Evolutionary conservation across 495 filamentous ascomycete genomes (phyloP).

Genomic region (Penicillium egyptiacum): DNA sequence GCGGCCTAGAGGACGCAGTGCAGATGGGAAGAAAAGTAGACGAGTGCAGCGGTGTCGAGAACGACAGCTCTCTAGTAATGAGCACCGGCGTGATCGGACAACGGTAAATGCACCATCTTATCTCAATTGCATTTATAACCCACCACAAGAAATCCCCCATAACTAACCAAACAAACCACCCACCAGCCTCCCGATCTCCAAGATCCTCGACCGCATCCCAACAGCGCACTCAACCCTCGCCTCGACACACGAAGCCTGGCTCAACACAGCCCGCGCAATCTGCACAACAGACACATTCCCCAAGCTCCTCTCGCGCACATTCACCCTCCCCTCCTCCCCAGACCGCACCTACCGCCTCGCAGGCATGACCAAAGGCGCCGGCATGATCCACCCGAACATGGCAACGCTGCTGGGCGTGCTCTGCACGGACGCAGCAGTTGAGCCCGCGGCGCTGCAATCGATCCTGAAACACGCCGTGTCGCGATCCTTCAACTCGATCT

Average conservation of each 20-base stretch:
- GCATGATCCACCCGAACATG: slow-evolving; percentile 99
- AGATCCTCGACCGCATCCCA: slow-evolving; percentile 82
- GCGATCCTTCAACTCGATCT: slow-evolving; percentile 94
- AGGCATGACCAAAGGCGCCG: slow-evolving; percentile 97
- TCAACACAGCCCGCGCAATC: slow-evolving; percentile 84
- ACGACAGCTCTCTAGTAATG: slow-evolving; percentile 83
- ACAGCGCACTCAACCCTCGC: slow-evolving; percentile 67
- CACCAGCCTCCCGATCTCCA: slow-evolving; percentile 77
- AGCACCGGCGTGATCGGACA: slow-evolving; percentile 98
- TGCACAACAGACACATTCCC: slow-evolving; percentile 99
- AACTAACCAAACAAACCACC: slow-evolving; percentile 1
- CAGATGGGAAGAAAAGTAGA: slow-evolving; percentile 81
- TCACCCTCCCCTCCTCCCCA: slow-evolving; percentile 80
- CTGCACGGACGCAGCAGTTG: slow-evolving; percentile 88
- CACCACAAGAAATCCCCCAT: not conserved
- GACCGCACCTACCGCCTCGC: slow-evolving; percentile 73
- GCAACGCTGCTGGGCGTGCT: slow-evolving; percentile 92
- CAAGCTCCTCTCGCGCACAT: slow-evolving; percentile 84
- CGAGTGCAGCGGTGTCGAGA: slow-evolving; percentile 59
- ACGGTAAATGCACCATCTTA: slow-evolving; percentile 49
- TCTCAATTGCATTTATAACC: not conserved
- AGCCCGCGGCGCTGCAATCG: slow-evolving; percentile 61
- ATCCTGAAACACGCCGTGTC: slow-evolving; percentile 75
- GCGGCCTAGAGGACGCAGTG: slow-evolving; percentile 83
- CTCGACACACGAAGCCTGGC: slow-evolving; percentile 79